A percentile compares a stretch with the other conserved stretches of the same genome.
These are phyloP conservation scores for Gynostemma pentaphyllum DNA, from an alignment of 306 rosid genomes.

Conservation along the genomic window DNA sequence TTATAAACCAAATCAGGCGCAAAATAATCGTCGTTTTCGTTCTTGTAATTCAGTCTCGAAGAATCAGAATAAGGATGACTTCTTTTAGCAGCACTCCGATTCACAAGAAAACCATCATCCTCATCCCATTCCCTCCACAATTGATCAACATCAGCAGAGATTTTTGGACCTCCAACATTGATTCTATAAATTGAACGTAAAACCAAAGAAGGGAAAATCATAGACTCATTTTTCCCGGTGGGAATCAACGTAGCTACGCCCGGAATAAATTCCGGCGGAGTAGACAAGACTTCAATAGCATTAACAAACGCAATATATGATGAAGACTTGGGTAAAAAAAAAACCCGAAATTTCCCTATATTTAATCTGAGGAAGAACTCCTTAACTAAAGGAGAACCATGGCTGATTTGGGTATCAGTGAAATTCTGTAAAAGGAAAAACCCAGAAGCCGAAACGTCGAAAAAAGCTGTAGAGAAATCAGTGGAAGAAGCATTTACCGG, in stretches of 20 bases:
- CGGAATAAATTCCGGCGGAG: slow-evolving; percentile 6
- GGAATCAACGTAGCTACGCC: neutral
- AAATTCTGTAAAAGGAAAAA: slow-evolving; percentile 22
- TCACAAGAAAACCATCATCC: neutral
- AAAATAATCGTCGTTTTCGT: neutral
- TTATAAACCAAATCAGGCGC: slow-evolving; percentile 13
- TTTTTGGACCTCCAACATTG: slow-evolving; percentile 23
- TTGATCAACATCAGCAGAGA: neutral
- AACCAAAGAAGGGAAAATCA: neutral
- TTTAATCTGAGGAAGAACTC: slow-evolving; percentile 21
- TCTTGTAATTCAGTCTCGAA: neutral
- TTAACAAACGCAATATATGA: slow-evolving; percentile 41
- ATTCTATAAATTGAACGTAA: slow-evolving; percentile 22
- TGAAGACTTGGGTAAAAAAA: slow-evolving; percentile 19
- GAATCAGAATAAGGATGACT: fast-evolving
- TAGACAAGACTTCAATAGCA: slow-evolving; percentile 39
- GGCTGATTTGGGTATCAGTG: neutral
- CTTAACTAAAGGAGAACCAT: slow-evolving; percentile 5
- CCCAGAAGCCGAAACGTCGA: slow-evolving; percentile 26
- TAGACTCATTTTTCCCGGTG: neutral
- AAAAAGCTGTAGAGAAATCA: slow-evolving; percentile 20
- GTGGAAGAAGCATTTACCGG: slow-evolving; percentile 19
- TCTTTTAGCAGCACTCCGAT: neutral
- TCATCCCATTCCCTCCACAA: slow-evolving; percentile 20
- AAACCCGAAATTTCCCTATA: slow-evolving; percentile 2